Conservation (phyloP, 2,329 filamentous ascomycete species). For the Nigrospora oryzae region DNA sequence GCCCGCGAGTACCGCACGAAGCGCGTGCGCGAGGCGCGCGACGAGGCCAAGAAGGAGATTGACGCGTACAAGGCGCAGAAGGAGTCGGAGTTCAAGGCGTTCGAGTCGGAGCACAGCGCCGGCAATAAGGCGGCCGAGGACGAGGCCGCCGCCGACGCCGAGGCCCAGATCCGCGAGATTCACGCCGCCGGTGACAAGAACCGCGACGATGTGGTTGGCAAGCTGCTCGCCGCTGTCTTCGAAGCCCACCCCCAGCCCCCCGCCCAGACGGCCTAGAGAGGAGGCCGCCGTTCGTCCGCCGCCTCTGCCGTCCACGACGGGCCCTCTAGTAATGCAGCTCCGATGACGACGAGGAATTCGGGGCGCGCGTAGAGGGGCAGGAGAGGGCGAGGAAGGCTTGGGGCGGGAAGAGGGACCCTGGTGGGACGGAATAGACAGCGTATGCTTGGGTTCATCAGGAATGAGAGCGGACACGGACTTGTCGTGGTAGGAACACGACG, state of each 20-base stretch:
- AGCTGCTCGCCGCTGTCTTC: conserved; percentile 77
- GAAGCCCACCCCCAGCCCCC: conserved; percentile 65
- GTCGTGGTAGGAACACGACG: too few relatives aligned
- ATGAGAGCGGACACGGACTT: too few relatives aligned
- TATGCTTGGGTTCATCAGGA: too few relatives aligned
- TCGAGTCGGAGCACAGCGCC: conserved; percentile 84
- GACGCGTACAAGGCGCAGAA: conserved; percentile 84
- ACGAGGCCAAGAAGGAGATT: conserved; percentile 97
- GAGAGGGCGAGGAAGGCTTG: too few relatives aligned
- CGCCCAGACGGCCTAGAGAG: background rate
- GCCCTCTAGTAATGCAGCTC: too few relatives aligned
- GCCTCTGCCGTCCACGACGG: too few relatives aligned
- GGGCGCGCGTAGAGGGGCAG: too few relatives aligned
- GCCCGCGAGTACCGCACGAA: conserved; percentile 65
- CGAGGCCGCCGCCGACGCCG: conserved; percentile 72
- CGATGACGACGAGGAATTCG: too few relatives aligned
- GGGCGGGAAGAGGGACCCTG: too few relatives aligned
- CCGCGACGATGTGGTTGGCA: conserved; percentile 70
- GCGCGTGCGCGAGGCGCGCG: conserved; percentile 90
- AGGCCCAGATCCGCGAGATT: conserved; percentile 76
- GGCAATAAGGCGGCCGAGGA: conserved; percentile 77
- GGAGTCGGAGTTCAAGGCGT: conserved; percentile 91
- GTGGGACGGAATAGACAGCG: too few relatives aligned
- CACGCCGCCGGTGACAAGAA: conserved; percentile 70
- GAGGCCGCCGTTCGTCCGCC: too few relatives aligned